Evolutionary conservation across 2,329 filamentous ascomycete species (phyloP).

Genomic region (Metarhizium sp.): DNA sequence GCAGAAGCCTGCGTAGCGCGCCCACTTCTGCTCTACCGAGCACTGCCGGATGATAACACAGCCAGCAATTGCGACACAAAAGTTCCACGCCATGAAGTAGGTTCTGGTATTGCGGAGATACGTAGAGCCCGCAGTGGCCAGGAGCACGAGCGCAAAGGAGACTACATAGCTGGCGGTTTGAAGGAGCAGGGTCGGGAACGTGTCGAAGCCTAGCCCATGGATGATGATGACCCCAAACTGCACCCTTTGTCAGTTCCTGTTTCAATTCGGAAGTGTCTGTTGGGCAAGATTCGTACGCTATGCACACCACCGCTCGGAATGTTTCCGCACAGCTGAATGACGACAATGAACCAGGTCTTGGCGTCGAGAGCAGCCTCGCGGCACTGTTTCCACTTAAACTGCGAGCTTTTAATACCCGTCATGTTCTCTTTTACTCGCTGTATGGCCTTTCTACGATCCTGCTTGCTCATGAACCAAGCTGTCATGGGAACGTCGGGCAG

Average conservation of each 20-base stretch:
- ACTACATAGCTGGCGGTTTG: conserved; percentile 10
- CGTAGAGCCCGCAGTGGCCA: conserved; percentile 12
- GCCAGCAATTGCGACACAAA: conserved; percentile 12
- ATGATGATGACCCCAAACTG: conserved; percentile 18
- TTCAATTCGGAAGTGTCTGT: background rate
- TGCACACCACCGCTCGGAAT: conserved; percentile 21
- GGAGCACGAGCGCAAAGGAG: conserved; percentile 15
- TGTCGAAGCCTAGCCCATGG: conserved; percentile 14
- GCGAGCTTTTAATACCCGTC: conserved; percentile 23
- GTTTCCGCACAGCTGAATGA: conserved; percentile 15
- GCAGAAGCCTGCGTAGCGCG: conserved; percentile 17
- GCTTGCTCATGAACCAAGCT: conserved; percentile 16
- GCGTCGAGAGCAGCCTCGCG: conserved; percentile 15
- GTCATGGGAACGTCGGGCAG: conserved; percentile 15
- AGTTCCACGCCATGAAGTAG: conserved; percentile 15
- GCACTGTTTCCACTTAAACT: conserved; percentile 14
- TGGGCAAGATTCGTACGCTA: conserved; percentile 8
- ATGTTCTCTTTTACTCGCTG: conserved; percentile 22
- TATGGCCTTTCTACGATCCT: conserved; percentile 20
- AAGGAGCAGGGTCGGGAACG: conserved; percentile 12
- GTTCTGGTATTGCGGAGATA: conserved; percentile 15
- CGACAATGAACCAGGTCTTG: conserved; percentile 17
- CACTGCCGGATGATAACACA: conserved; percentile 15
- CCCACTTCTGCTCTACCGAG: conserved; percentile 10
- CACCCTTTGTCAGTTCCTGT: background rate